Evolutionary conservation across 23 red algal genomes (phyloP), one percentile per base, ranked within the genome.

Genomic region (Gracilaria gracilis): DNA sequence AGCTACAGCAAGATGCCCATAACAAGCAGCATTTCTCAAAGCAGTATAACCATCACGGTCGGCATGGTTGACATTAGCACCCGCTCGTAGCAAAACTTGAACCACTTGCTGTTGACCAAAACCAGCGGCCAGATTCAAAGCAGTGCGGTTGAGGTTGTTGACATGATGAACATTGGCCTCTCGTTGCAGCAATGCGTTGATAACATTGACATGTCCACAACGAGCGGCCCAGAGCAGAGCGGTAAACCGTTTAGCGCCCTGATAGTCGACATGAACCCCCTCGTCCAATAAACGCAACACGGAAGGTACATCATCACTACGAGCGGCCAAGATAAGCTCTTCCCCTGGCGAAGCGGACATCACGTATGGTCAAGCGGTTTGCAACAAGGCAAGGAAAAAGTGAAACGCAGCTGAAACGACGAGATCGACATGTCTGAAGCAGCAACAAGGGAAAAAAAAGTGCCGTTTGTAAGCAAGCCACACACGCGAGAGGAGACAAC

Each of bases 31-130:
- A 20, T 40, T 37, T 37, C 33, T 73, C 34, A 73, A 39, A 17
- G 67, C 33, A 12, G 67, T 73, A 24, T 44, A 73, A 7, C 67
- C 67, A 44, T 73, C 20, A 40, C 38, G 31, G 24, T 73, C 67
- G 28, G 67, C 35, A 73, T 73, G 67, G 44, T 73, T 44, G 34
- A 73, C 38, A 37, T 73, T 17, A 23, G 67, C 67, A 44, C 67
- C 78, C 2, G 55, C 58, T 39, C 21, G 78, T 25, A 81, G 11
- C 55, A 81, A 48, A 4, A n/a, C 20, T 48, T 81, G 29, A 20
- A 57, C 46, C 1, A 40, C 58, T 39, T 17, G 20, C 2, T 20
- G 38, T 37, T 73, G 38, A 39, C 67, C 67, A 73, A 37, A 40
- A 23, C 33, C 33, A 3, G 67, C 34, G 19, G 78, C 78, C 55